These are phyloP conservation scores for Colletotrichum sansevieriae DNA, from an alignment of 2,329 filamentous ascomycete genomes.

Conservation along the genomic window DNA sequence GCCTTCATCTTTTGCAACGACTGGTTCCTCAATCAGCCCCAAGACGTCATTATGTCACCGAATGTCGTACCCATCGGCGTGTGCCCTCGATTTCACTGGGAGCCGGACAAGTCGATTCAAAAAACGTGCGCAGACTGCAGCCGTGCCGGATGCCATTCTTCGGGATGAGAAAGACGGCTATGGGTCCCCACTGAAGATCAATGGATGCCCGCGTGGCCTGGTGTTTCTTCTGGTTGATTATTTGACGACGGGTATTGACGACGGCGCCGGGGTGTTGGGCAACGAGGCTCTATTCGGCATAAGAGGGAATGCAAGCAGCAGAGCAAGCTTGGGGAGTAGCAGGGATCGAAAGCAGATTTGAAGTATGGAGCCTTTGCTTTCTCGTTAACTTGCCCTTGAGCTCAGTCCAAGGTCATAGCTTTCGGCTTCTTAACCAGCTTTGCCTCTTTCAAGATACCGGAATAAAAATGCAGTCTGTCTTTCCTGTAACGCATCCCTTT, in stretches of 20 bases:
- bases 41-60: background rate
- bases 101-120: background rate
- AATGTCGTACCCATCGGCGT: background rate
- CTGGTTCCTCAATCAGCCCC: background rate
- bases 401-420: background rate
- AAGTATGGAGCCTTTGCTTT: too few relatives aligned
- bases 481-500: background rate
- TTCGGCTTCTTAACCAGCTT: background rate
- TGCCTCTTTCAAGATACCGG: background rate
- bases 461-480: background rate
- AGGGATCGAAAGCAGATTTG: too few relatives aligned
- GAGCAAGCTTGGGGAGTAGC: too few relatives aligned
- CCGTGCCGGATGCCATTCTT: background rate
- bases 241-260: too few relatives aligned
- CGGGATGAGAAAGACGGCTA: background rate
- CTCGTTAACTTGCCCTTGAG: too few relatives aligned
- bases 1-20: slow-evolving; percentile 1
- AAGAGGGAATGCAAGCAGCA: too few relatives aligned
- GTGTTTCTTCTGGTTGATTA: too few relatives aligned
- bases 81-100: slow-evolving; percentile 7
- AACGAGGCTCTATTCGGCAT: too few relatives aligned
- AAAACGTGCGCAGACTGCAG: background rate
- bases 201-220: too few relatives aligned
- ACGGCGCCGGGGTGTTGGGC: too few relatives aligned
- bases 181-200: too few relatives aligned